Evolutionary conservation across 2,329 filamentous ascomycete species (phyloP).

Genomic region (Paecilomyces sp.): DNA sequence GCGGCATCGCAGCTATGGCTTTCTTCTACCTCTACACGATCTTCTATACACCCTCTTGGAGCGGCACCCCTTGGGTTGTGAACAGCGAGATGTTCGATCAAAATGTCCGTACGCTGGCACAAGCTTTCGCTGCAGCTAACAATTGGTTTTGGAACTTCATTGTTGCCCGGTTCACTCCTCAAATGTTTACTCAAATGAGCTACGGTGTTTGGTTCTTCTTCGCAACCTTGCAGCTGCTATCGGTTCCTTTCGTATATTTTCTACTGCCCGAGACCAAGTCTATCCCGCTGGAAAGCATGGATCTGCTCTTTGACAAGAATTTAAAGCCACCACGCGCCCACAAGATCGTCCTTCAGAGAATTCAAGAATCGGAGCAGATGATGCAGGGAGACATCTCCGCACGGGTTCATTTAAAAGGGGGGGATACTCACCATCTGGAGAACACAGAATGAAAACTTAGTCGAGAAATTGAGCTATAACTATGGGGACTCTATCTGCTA

Average conservation of each 20-base stretch:
- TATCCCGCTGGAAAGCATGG: conserved; percentile 56
- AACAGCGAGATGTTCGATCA: conserved; percentile 62
- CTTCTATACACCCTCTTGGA: conserved; percentile 66
- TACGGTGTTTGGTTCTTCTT: conserved; percentile 62
- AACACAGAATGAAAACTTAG: no score
- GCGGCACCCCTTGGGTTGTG: conserved; percentile 68
- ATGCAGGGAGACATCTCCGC: no score
- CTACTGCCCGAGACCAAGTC: conserved; percentile 57
- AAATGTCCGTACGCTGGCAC: conserved; percentile 58
- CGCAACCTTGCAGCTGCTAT: conserved; percentile 51
- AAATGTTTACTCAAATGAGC: conserved; percentile 23
- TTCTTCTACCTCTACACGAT: conserved; percentile 71
- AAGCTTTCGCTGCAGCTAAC: conserved; percentile 49
- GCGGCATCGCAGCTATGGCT: conserved; percentile 40
- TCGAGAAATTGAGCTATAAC: no score
- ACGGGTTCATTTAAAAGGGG: no score
- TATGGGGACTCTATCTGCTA: no score
- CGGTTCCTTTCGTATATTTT: conserved; percentile 51
- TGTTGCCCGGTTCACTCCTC: conserved; percentile 14
- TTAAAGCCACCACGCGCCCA: background rate
- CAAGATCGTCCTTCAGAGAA: no score
- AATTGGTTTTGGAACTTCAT: conserved; percentile 11
- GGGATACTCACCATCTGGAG: no score
- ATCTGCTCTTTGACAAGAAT: conserved; percentile 44
- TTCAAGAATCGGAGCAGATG: no score